Evolutionary conservation across 164 flowering plant species (phyloP), one percentile per base, ranked within the genome.

Genomic region (Sextonia rubra): DNA sequence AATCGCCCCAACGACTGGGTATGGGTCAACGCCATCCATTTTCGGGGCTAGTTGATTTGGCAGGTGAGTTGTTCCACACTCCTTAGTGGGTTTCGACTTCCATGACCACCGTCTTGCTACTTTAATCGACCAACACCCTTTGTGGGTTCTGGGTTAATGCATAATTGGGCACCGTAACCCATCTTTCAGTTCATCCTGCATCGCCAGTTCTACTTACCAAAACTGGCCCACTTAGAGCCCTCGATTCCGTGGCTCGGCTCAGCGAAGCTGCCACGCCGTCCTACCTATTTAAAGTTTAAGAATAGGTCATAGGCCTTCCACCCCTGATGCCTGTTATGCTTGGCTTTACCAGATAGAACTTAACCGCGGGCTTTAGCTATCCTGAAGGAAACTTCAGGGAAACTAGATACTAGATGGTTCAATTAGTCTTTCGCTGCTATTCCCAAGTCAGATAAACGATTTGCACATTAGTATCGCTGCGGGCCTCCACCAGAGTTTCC

Each of bases 21-120:
- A n/a, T n/a, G n/a, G n/a, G n/a, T n/a, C n/a, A n/a, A n/a, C 72
- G 75, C 83, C 77, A 58, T 80, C 83, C 81, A 78, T 78, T 78
- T 80, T 78, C 49, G 72, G 81, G 80, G 81, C 81, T 78, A 78
- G 81, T 78, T 78, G 79, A 78, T 78, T 81, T 77, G 80, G 80
- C 80, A 76, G 76, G 81, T 78, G 78, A 73, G 80, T 74, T 73
- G 77, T 77, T 77, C n/a, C n/a, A 58, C 49, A 47, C 49, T 47
- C 49, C 49, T 47, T 47, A 47, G 61, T 17, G n/a, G 18, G 15
- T n/a, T 58, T 58, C 15, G 61, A 58, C 61, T 58, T 58, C 61
- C 61, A 58, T 58, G 61, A 58, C 20, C 61, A 58, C 61, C 22
- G 61, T 58, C 61, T 17, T 58, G 61, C 20, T 58, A 17, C 15